These are phyloP conservation scores for Lactifluus subvellereus DNA, from an alignment of 768 basidiomycete genomes.

Conservation along the genomic window DNA sequence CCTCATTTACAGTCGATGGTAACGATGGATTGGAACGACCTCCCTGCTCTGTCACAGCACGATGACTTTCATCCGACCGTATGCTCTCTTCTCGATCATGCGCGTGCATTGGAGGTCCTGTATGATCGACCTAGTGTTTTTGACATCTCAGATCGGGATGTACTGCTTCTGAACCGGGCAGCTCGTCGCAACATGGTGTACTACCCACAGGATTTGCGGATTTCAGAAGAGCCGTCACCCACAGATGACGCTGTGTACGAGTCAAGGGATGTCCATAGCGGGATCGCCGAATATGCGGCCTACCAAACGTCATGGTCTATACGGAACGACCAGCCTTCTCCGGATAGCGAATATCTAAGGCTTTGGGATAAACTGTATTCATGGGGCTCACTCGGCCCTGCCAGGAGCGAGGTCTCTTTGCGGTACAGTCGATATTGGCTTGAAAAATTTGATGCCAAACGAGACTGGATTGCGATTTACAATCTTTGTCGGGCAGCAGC, in stretches of 20 bases:
- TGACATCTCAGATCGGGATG: neutral
- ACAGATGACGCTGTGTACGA: neutral
- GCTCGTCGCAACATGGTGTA: conserved; percentile 1
- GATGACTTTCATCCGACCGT: too few species aligned
- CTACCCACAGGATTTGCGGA: conserved; percentile 3
- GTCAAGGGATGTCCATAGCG: neutral
- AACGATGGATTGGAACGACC: too few species aligned
- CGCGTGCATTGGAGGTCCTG: too few species aligned
- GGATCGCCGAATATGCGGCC: neutral
- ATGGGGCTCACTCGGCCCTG: neutral
- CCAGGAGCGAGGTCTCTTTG: neutral
- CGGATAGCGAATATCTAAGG: neutral
- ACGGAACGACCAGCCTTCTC: neutral
- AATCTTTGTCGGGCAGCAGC: neutral
- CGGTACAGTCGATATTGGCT: conserved; percentile 14
- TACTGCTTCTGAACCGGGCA: neutral
- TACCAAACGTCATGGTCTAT: conserved; percentile 6
- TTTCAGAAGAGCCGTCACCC: neutral
- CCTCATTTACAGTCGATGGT: too few species aligned
- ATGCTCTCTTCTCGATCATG: too few species aligned
- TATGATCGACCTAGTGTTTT: too few species aligned
- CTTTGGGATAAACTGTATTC: neutral
- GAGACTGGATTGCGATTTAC: conserved; percentile 13
- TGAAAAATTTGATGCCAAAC: neutral
- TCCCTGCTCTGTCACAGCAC: too few species aligned